Percentiles rank a stretch among this genome's conserved stretches.
These are phyloP conservation scores for Globisporangium abappressorium DNA, from an alignment of 352 stramenopile genomes.

Conservation along the genomic window DNA sequence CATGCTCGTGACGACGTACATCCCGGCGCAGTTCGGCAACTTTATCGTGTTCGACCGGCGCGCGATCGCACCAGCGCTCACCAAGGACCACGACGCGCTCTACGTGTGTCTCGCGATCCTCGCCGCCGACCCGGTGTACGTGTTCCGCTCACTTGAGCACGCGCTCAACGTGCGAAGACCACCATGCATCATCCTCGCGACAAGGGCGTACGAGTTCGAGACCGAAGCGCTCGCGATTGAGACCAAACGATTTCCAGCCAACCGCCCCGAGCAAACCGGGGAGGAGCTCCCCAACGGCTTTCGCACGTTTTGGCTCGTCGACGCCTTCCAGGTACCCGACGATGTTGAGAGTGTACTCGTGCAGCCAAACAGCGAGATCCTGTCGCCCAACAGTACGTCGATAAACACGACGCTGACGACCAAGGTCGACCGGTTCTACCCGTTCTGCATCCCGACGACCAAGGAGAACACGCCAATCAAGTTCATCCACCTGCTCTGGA, in stretches of 20 bases:
- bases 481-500: conserved; percentile 91
- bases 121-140: conserved; percentile 39
- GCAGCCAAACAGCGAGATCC: conserved; percentile 68
- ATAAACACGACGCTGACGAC: conserved; percentile 88
- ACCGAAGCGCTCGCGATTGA: conserved; percentile 20
- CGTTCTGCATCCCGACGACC: conserved; percentile 91
- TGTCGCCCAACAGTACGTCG: conserved; percentile 79
- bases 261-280: conserved; percentile 90
- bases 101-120: conserved; percentile 54
- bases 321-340: conserved; percentile 43
- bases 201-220: conserved; percentile 21
- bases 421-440: conserved; percentile 85
- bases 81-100: conserved; percentile 38
- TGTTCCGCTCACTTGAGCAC: conserved; percentile 80
- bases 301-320: conserved; percentile 79
- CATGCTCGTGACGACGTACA: conserved; percentile 90
- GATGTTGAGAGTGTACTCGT: conserved; percentile 62
- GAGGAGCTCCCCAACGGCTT: conserved; percentile 88
- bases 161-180: conserved; percentile 83
- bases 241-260: conserved; percentile 49
- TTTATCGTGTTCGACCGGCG: conserved; percentile 86
- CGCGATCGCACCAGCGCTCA: conserved; percentile 41
- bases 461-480: conserved; percentile 90
- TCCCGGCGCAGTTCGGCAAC: conserved; percentile 91
- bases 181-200: conserved; percentile 81